phyloP scores from a whole-genome alignment of 257 asterid species.

The Nicotiana paniculata region DNA sequence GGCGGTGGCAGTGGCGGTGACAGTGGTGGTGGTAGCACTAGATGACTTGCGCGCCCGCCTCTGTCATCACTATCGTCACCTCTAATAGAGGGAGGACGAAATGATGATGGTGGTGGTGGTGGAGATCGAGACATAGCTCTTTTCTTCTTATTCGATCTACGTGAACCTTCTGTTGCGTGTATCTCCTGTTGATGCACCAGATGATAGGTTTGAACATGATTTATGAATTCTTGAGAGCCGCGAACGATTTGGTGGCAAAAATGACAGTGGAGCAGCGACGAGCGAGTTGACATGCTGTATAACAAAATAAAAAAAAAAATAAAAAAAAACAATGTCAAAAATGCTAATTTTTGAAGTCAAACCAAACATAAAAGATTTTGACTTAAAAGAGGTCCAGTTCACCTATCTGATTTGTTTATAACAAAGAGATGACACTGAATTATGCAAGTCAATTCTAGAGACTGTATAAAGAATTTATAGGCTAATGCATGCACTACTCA shows the following conservation, averaged over 20 bases:
- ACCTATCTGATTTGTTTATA: neutral
- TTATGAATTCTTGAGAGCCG: neutral
- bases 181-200: neutral
- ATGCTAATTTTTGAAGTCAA: neutral
- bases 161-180: neutral
- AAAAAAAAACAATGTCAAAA: neutral
- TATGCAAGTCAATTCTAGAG: neutral
- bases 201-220: neutral
- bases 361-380: neutral
- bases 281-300: neutral
- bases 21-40: too few relatives aligned
- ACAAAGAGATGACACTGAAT: neutral
- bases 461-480: neutral
- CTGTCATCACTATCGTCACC: neutral
- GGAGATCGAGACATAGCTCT: neutral
- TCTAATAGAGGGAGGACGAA: neutral
- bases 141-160: too few relatives aligned
- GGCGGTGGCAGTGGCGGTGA: too few relatives aligned
- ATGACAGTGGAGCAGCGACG: neutral
- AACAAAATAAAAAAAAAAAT: neutral
- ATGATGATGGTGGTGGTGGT: neutral
- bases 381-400: neutral
- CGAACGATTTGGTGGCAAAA: neutral
- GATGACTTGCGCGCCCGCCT: neutral
- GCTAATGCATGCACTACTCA: neutral